Conservation (phyloP, 2,329 filamentous ascomycete species). For the Fusarium foetens region DNA sequence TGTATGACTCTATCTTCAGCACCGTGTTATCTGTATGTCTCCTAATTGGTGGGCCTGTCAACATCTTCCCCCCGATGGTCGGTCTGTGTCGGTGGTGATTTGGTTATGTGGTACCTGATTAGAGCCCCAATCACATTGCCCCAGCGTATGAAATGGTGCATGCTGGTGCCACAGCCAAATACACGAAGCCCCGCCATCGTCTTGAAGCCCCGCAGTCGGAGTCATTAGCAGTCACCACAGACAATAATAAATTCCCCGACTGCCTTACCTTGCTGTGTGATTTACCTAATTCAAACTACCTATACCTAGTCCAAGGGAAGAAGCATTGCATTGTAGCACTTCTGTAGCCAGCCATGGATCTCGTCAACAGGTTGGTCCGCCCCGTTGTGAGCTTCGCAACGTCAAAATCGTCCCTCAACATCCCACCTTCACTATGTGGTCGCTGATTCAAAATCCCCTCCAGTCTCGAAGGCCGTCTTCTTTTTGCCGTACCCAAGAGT, state of each 20-base stretch:
- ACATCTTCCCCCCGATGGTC: conserved; percentile 14
- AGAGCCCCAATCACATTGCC: conserved; percentile 28
- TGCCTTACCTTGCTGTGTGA: conserved; percentile 9
- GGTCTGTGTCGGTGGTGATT: conserved; percentile 13
- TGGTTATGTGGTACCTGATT: conserved; percentile 27
- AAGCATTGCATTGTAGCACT: conserved; percentile 7
- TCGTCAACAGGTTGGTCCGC: conserved; percentile 62
- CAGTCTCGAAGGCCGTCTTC: conserved; percentile 89
- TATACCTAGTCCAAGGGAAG: not conserved
- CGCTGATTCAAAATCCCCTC: conserved; percentile 29
- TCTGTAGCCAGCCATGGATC: conserved; percentile 56
- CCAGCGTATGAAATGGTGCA: not conserved
- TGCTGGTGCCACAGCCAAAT: conserved; percentile 23
- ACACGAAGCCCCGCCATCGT: conserved; percentile 40
- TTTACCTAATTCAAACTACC: conserved; percentile 22
- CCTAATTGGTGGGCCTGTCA: conserved; percentile 35
- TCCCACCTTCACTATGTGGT: conserved; percentile 7
- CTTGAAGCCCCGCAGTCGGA: conserved; percentile 44
- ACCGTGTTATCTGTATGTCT: conserved; percentile 34
- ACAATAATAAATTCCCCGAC: conserved; percentile 39
- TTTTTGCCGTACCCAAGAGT: conserved; percentile 99
- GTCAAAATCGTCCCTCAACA: not conserved
- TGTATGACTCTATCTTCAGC: conserved; percentile 7
- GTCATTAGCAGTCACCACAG: conserved; percentile 38
- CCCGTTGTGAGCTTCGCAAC: not conserved